Evolutionary conservation across 2,329 filamentous ascomycete species (phyloP).

Genomic region (Fusarium decemcellulare): DNA sequence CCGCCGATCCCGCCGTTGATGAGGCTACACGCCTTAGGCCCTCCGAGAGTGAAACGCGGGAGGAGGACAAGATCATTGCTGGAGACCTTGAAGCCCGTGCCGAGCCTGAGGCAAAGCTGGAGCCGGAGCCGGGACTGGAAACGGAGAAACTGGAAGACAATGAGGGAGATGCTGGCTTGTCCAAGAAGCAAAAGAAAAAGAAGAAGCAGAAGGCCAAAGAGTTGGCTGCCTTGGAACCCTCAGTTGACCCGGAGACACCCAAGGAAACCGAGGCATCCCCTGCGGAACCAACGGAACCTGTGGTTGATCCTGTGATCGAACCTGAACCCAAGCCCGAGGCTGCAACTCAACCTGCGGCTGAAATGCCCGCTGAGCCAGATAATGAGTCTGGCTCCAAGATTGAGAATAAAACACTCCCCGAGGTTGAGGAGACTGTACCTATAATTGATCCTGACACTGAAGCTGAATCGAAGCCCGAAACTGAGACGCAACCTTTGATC

Average conservation of each 20-base stretch:
- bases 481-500: slow-evolving; percentile 42
- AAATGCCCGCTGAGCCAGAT: slow-evolving; percentile 24
- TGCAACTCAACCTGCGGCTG: slow-evolving; percentile 24
- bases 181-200: slow-evolving; percentile 47
- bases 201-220: slow-evolving; percentile 42
- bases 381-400: slow-evolving; percentile 33
- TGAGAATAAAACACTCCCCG: slow-evolving; percentile 40
- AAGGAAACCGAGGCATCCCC: slow-evolving; percentile 32
- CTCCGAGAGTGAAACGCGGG: slow-evolving; percentile 32
- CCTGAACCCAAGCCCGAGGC: slow-evolving; percentile 27
- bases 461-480: slow-evolving; percentile 47
- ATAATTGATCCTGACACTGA: slow-evolving; percentile 47
- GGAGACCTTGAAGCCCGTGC: slow-evolving; percentile 32
- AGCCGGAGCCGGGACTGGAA: slow-evolving; percentile 37
- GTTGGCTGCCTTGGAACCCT: slow-evolving; percentile 36
- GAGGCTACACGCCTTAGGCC: slow-evolving; percentile 36
- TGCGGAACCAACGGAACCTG: slow-evolving; percentile 32
- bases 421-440: slow-evolving; percentile 45
- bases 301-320: slow-evolving; percentile 38
- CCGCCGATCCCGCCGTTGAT: slow-evolving; percentile 42
- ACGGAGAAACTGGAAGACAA: slow-evolving; percentile 37
- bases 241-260: slow-evolving; percentile 31
- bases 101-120: slow-evolving; percentile 36
- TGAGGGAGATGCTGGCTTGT: slow-evolving; percentile 44
- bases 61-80: slow-evolving; percentile 35